A percentile compares a stretch with the other conserved stretches of the same genome.
Evolutionary conservation across 73 alveolate species (phyloP).

Genomic region (Urostyla sp.): DNA sequence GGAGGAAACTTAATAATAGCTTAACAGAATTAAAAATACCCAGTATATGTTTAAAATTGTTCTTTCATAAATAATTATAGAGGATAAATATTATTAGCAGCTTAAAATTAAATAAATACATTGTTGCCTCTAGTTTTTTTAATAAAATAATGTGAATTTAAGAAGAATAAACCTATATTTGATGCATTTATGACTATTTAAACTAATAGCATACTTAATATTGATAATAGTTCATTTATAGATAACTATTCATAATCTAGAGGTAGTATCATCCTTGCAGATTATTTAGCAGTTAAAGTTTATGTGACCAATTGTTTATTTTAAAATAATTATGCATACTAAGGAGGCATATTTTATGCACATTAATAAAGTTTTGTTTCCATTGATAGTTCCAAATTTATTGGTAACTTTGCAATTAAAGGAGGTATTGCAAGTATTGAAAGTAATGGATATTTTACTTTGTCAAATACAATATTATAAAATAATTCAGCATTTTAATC

Average conservation of each 20-base stretch:
- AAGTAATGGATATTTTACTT: neutral
- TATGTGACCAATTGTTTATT: neutral
- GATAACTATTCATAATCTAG: conserved; percentile 2
- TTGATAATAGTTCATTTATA: neutral
- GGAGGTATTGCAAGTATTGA: conserved; percentile 26
- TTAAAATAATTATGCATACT: conserved; percentile 1
- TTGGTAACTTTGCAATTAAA: neutral
- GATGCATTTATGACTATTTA: neutral
- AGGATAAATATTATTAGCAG: neutral
- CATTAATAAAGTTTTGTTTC: neutral
- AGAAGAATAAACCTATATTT: neutral
- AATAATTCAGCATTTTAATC: conserved; percentile 12
- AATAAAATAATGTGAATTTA: neutral
- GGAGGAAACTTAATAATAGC: neutral
- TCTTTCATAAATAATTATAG: neutral
- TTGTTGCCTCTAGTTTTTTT: neutral
- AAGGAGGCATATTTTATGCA: conserved; percentile 19
- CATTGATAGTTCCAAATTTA: neutral
- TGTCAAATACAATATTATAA: neutral
- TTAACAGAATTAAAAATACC: neutral
- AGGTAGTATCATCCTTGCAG: conserved; percentile 3
- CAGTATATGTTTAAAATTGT: neutral
- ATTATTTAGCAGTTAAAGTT: neutral
- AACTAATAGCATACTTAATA: neutral
- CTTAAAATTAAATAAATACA: neutral